Evolutionary conservation across 371 early-diverging fungal genomes (phyloP), one percentile per base, ranked within the genome.

Genomic region (Mortierella sp.): DNA sequence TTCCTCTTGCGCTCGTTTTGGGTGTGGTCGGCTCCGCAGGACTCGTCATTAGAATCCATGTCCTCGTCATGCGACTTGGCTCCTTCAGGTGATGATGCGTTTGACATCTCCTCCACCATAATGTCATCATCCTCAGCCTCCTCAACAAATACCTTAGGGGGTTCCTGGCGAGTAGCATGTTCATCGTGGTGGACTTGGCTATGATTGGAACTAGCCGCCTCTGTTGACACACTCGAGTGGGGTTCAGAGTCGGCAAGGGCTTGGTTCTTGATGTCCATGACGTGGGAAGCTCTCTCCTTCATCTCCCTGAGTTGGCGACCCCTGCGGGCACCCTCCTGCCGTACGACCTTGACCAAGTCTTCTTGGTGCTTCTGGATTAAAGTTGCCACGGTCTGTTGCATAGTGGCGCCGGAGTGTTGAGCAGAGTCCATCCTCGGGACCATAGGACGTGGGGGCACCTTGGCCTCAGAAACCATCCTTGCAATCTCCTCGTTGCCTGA

Each of bases 111-210:
- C 21, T 83, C 84, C 14, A 75, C 34, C 84, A 84, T 84, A 52
- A 84, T 84, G 34, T 84, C 84, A 24, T 84, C 84, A 13, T 84
- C 84, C 21, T 84, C 84, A 1, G 72, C 78, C 21, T 84, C 84
- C 19, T 84, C 84, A 1, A 73, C 60, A 72, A 63, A 24, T 26
- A 55, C 50, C 45, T 70, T 75, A 1, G 72, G 58, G 4, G 42
- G 58, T 6, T 16, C 65, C 4, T 50, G 80, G 38, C 75, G 38
- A 34, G 71, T 14, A 28, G 34, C 47, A 31, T 42, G 50, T 7
- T 52, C 24, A 9, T 24, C 75, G 13, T 58, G 10, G 11, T 28
- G 60, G 21, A 3, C 13, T 7, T 63, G 47, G 13, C 31, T 28
- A 31, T 19, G 6, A 42, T 58, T 63, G 34, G 48, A 52, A 14